Evolutionary conservation across 495 filamentous ascomycete species (phyloP).

Genomic region (Copromyces sp.): DNA sequence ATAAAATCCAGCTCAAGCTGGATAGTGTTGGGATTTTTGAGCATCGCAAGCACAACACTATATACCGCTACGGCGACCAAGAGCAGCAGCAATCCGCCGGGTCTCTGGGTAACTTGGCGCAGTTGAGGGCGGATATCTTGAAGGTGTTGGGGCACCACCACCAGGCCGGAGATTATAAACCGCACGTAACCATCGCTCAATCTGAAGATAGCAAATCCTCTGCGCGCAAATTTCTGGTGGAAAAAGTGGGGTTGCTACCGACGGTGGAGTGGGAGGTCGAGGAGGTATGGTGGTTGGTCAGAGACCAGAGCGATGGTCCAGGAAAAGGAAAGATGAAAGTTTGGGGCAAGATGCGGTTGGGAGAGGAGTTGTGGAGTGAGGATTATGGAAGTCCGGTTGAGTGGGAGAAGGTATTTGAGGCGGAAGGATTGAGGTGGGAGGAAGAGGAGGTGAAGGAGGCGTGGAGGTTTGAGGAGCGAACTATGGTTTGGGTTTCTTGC

Average conservation of each 20-base stretch:
- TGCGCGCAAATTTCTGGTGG: conserved; percentile 31
- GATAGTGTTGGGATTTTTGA: conserved; percentile 29
- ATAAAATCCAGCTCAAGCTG: conserved; percentile 20
- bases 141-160: conserved; percentile 10
- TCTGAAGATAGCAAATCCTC: conserved; percentile 26
- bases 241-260: conserved; percentile 33
- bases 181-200: conserved; percentile 48
- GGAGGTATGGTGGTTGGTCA: conserved; percentile 35
- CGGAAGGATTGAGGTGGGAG: not conserved
- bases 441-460: not conserved
- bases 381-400: not conserved
- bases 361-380: not conserved
- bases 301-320: conserved; percentile 20
- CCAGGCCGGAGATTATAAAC: conserved; percentile 8
- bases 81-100: no score
- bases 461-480: conserved; percentile 4
- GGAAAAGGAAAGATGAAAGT: conserved; percentile 27
- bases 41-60: conserved; percentile 32
- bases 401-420: conserved; percentile 13
- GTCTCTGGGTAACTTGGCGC: not conserved
- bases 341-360: conserved; percentile 35
- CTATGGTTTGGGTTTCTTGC: not conserved
- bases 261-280: conserved; percentile 31
- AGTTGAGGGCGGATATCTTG: conserved; percentile 15
- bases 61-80: conserved; percentile 28